These are phyloP conservation scores for Aspergillus ostianus DNA, from an alignment of 495 filamentous ascomycete genomes.

Conservation along the genomic window DNA sequence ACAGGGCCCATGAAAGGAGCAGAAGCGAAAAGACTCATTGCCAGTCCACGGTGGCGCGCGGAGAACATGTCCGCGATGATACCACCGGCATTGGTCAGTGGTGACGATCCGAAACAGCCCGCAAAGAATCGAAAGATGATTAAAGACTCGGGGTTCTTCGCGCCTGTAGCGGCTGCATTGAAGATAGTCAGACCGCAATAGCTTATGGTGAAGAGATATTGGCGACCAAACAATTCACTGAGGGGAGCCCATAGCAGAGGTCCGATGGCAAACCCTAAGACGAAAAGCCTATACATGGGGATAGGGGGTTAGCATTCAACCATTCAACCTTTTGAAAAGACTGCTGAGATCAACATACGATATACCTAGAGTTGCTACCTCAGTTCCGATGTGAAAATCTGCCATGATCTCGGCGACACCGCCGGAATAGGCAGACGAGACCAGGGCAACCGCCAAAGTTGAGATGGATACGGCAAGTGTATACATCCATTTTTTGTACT, in stretches of 20 bases:
- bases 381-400: constrained; percentile 50
- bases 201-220: constrained; percentile 56
- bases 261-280: constrained; percentile 63
- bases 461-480: constrained; percentile 55
- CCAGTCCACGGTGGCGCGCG: constrained; percentile 53
- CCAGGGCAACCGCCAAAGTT: constrained; percentile 64
- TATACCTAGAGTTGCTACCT: constrained; percentile 57
- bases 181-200: constrained; percentile 56
- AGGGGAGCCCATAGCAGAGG: constrained; percentile 57
- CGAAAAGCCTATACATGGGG: constrained; percentile 42
- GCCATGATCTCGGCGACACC: constrained; percentile 54
- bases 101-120: constrained; percentile 61
- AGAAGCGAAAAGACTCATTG: constrained; percentile 51
- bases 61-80: constrained; percentile 63
- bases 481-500: constrained; percentile 56
- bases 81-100: constrained; percentile 60
- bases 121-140: constrained; percentile 67
- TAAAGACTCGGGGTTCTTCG: constrained; percentile 57
- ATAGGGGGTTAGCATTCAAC: background rate
- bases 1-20: constrained; percentile 59
- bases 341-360: constrained; percentile 24
- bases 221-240: constrained; percentile 60
- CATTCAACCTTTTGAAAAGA: background rate
- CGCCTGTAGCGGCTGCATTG: constrained; percentile 53
- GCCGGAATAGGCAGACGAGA: constrained; percentile 64